These are phyloP conservation scores for Leccinum truebloodii DNA, from an alignment of 768 basidiomycete species.

Conservation along the genomic window DNA sequence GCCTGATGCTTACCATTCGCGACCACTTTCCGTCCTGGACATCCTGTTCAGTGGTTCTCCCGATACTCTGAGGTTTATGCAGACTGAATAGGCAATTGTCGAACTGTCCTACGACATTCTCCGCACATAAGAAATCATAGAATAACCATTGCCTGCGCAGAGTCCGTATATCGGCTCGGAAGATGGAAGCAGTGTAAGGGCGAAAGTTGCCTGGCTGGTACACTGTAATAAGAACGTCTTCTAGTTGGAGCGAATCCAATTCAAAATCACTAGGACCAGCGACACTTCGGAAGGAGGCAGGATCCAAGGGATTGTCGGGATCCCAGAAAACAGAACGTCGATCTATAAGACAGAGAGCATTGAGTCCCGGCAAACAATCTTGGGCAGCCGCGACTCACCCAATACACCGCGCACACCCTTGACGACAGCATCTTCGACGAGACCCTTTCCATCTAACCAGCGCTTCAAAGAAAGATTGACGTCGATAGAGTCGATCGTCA, in stretches of 20 bases:
- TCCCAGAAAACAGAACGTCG: slow-evolving; percentile 87
- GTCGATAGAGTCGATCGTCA: slow-evolving; percentile 93
- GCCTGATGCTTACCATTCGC: slow-evolving; percentile 66
- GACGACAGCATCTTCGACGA: slow-evolving; percentile 87
- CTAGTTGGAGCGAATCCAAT: slow-evolving; percentile 83
- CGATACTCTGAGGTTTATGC: slow-evolving; percentile 95
- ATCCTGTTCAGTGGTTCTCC: slow-evolving; percentile 85
- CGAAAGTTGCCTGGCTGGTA: slow-evolving; percentile 93
- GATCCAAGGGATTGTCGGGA: slow-evolving; percentile 76
- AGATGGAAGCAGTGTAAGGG: slow-evolving; percentile 90
- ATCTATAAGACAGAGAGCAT: slow-evolving; percentile 49
- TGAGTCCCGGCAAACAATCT: background rate
- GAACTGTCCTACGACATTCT: slow-evolving; percentile 95
- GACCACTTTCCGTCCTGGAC: slow-evolving; percentile 82
- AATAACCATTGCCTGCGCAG: slow-evolving; percentile 95
- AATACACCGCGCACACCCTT: slow-evolving; percentile 93
- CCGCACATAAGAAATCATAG: slow-evolving; percentile 88
- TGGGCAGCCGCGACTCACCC: slow-evolving; percentile 48
- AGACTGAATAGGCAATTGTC: slow-evolving; percentile 97
- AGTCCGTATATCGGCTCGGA: slow-evolving; percentile 82
- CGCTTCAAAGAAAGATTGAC: slow-evolving; percentile 87
- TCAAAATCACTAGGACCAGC: slow-evolving; percentile 86
- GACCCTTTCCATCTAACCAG: slow-evolving; percentile 95
- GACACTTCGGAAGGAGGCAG: slow-evolving; percentile 76
- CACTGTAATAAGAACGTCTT: slow-evolving; percentile 92